Percentiles rank a stretch among this genome's conserved stretches.
Evolutionary conservation across 139 green algal species (phyloP).

Genomic region (Eudorina sp.): DNA sequence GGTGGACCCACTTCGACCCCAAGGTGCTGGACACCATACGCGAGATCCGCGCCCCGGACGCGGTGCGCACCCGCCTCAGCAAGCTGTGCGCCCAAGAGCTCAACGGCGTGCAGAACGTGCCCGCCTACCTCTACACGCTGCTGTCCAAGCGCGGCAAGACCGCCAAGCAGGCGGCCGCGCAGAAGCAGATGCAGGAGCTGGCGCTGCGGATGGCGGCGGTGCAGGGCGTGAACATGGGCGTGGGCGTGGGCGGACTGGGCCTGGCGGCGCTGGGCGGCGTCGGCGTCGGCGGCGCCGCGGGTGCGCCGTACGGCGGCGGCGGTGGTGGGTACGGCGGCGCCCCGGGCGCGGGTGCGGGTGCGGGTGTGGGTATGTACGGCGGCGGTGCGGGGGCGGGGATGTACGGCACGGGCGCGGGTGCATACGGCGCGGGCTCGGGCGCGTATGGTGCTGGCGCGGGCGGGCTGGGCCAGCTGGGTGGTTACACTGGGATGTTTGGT

Average conservation of each 20-base stretch:
- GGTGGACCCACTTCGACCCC: slow-evolving; percentile 63
- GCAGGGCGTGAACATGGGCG: background rate
- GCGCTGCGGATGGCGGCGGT: slow-evolving; percentile 5
- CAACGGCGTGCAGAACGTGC: slow-evolving; percentile 49
- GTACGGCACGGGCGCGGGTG: too few species aligned
- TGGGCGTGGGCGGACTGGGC: background rate
- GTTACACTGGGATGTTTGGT: slow-evolving; percentile 8
- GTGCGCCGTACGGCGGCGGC: slow-evolving; percentile 1
- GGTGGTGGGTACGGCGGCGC: background rate
- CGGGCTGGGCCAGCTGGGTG: background rate
- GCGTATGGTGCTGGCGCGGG: background rate
- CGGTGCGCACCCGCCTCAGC: slow-evolving; percentile 30
- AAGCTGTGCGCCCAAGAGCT: slow-evolving; percentile 49
- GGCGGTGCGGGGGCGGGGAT: background rate
- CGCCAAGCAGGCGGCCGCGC: slow-evolving; percentile 59
- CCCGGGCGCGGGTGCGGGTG: too few species aligned
- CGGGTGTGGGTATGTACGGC: too few species aligned
- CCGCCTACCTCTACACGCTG: slow-evolving; percentile 66
- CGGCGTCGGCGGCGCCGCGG: background rate
- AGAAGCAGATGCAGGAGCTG: slow-evolving; percentile 56
- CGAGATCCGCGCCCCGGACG: slow-evolving; percentile 46
- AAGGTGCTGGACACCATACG: slow-evolving; percentile 66
- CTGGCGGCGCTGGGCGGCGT: background rate
- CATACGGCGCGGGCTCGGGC: too few species aligned
- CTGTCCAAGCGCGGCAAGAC: slow-evolving; percentile 65